Evolutionary conservation across 2,329 filamentous ascomycete genomes (phyloP), one percentile per base, ranked within the genome.

Genomic region (Cladosporium velox): DNA sequence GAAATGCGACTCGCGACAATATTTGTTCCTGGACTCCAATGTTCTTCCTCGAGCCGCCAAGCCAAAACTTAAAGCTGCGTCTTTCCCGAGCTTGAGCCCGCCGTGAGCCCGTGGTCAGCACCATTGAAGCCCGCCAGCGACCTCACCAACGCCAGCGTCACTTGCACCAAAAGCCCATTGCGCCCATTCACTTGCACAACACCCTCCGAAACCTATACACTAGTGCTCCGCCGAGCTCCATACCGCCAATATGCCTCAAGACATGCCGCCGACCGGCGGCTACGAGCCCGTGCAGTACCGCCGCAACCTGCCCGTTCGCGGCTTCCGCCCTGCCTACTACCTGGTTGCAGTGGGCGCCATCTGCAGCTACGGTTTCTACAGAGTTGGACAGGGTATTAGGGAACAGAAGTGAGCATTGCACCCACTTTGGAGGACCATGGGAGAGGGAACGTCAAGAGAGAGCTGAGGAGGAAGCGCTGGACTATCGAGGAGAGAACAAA

Each of bases 261-360:
- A 99, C 86, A 92, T 99, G 88, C 95, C 95, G 84, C 95, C 95
- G 74, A 80, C 82, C 77, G 95, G 94, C 84, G 95, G 95, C 86
- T 99, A 99, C 82, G 90, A 89, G 80, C 90, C 94, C 80, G 90
- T 99, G 72, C 95, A 99, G 83, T 99, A 97, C 86, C 96, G 96
- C 88, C 91, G 95, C 81, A 98, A 98, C 83, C 85, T 99, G 69
- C 95, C 95, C 70, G 89, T 91, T 70, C 90, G 90, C 76, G 94
- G 94, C 73, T 96, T 98, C 86, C 89, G 91, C 67, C 94, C 95
- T 21, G 85, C 88, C 59, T 87, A 88, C 68, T 88, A 97, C 78
- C 85, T 98, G 71, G 77, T 91, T 73, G 91, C 88, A 70, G 88
- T 92, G 79, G 91, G 88, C 72, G 85, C 85, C 64, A 82, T 97